Evolutionary conservation across 2,329 filamentous ascomycete genomes (phyloP).

Genomic region (Exophiala aquamarina): DNA sequence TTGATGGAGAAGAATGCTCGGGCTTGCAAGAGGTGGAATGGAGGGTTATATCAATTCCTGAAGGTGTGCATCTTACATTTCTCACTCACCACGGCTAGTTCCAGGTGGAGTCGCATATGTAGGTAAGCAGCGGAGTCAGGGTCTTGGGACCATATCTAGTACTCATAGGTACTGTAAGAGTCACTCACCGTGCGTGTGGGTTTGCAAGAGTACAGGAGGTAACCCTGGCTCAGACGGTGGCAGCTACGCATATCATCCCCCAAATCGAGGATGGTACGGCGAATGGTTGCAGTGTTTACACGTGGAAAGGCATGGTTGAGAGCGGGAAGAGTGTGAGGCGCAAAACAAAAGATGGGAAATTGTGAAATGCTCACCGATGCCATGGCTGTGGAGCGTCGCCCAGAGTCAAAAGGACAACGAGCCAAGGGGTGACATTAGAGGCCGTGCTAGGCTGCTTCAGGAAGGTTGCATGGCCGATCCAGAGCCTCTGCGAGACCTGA

Average conservation of each 20-base stretch:
- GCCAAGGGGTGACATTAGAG: background rate
- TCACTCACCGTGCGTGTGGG: background rate
- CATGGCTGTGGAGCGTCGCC: slow-evolving; percentile 1
- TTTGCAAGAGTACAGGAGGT: background rate
- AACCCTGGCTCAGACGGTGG: background rate
- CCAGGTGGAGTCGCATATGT: no score
- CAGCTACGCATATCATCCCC: slow-evolving; percentile 8
- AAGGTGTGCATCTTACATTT: no score
- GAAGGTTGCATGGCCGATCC: slow-evolving; percentile 2
- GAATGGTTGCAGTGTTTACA: slow-evolving; percentile 8
- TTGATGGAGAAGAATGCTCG: background rate
- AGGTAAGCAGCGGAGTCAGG: no score
- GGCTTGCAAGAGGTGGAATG: background rate
- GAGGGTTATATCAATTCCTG: no score
- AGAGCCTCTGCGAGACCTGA: background rate
- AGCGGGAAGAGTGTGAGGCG: no score
- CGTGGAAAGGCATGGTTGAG: slow-evolving; percentile 2
- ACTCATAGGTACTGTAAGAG: background rate
- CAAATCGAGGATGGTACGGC: slow-evolving; percentile 2
- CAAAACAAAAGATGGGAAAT: slow-evolving; percentile 1
- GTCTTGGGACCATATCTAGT: no score
- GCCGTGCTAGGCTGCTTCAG: background rate
- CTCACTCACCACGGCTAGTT: no score
- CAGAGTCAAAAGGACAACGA: slow-evolving; percentile 4
- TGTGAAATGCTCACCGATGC: slow-evolving; percentile 1